Conservation (phyloP, 257 asterid species). For the Striga asiatica region DNA sequence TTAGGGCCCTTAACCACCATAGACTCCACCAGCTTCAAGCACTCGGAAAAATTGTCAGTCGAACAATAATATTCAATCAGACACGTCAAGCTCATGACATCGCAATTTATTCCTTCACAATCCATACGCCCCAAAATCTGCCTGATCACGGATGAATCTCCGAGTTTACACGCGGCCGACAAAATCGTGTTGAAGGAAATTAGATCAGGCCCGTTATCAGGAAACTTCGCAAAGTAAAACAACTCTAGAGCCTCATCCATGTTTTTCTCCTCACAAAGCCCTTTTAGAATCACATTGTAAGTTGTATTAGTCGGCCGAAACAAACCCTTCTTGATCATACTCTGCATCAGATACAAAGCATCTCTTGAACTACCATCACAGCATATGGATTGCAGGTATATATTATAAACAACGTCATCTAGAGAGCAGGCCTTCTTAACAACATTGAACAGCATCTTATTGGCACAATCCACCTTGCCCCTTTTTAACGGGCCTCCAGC, state of each 20-base stretch:
- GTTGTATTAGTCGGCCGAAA: conserved; percentile 36
- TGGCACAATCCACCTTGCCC: conserved; percentile 28
- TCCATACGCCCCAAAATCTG: conserved; percentile 35
- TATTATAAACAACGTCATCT: conserved; percentile 35
- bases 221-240: conserved; percentile 32
- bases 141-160: conserved; percentile 23
- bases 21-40: conserved; percentile 33
- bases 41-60: conserved; percentile 21
- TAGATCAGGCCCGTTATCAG: conserved; percentile 36
- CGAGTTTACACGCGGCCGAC: conserved; percentile 47
- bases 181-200: conserved; percentile 44
- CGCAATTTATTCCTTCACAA: conserved; percentile 30
- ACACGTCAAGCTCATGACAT: conserved; percentile 38
- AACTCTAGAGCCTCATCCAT: conserved; percentile 30
- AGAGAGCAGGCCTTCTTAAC: conserved; percentile 25
- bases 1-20: conserved; percentile 30
- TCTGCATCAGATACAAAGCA: conserved; percentile 30
- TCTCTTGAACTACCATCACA: conserved; percentile 23
- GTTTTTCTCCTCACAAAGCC: conserved; percentile 35
- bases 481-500: conserved; percentile 48
- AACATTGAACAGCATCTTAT: conserved; percentile 23
- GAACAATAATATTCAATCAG: conserved; percentile 37
- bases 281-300: conserved; percentile 43
- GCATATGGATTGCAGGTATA: conserved; percentile 38
- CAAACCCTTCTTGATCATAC: conserved; percentile 31